phyloP scores from a whole-genome alignment of 2,329 filamentous ascomycete species.

The Aspergillus flavus region DNA sequence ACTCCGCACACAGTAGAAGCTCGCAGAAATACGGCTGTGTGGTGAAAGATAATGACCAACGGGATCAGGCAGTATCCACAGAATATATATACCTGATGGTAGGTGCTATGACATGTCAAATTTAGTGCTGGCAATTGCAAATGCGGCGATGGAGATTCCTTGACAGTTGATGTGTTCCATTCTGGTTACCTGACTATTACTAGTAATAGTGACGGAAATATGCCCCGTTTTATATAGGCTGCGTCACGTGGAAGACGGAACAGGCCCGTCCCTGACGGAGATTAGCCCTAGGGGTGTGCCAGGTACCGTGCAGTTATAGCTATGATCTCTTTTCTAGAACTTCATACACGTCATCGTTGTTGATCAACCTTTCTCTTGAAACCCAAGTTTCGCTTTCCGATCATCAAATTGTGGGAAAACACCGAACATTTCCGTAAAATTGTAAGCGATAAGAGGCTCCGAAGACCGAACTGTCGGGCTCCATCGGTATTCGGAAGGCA shows the following conservation, averaged over 20 bases:
- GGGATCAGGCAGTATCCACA: neutral
- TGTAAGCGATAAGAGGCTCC: neutral
- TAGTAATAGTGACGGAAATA: neutral
- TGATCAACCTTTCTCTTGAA: neutral
- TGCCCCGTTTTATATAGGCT: neutral
- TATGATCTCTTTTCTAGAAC: neutral
- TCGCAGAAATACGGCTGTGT: neutral
- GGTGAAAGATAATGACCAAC: neutral
- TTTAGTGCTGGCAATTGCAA: neutral
- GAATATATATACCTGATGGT: neutral
- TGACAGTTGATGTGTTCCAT: neutral
- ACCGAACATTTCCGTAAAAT: neutral
- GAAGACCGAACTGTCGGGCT: neutral
- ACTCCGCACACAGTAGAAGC: too few species aligned
- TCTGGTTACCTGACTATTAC: neutral
- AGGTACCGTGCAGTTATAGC: neutral
- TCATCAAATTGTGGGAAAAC: neutral
- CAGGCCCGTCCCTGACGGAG: neutral
- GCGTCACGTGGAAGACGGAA: neutral
- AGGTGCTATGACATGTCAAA: neutral
- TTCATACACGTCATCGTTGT: neutral
- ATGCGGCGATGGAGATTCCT: neutral
- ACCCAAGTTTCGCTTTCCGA: neutral
- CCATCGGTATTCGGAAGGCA: neutral
- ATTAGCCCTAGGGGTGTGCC: neutral